A percentile compares a stretch with the other conserved stretches of the same genome.
Conservation (phyloP, 139 green algal genomes). For the Micractinium sp. region DNA sequence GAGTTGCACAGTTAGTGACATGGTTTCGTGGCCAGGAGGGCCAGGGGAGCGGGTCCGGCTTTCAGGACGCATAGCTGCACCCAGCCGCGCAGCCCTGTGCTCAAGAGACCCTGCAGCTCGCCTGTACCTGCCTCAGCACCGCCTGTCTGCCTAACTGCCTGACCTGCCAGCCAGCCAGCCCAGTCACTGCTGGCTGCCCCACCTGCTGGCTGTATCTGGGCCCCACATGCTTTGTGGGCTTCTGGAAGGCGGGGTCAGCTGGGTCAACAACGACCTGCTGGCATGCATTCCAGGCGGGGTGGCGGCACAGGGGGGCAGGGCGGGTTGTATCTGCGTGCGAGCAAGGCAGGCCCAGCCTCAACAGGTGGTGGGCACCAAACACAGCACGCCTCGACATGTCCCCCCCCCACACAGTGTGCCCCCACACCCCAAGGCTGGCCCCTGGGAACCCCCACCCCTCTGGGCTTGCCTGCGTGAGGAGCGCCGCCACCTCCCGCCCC, state of each 20-base stretch:
- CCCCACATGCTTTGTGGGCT: constrained; percentile 46
- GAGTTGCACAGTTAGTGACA: too few relatives aligned
- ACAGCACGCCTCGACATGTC: background rate
- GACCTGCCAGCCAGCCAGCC: background rate
- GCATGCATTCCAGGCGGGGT: background rate
- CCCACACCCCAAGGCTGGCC: too few relatives aligned
- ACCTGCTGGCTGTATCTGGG: constrained; percentile 31
- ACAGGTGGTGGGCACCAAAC: background rate
- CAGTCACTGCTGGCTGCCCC: background rate
- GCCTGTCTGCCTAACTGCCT: too few relatives aligned
- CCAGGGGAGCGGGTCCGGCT: too few relatives aligned
- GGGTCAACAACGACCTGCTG: constrained; percentile 38
- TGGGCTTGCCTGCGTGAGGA: constrained; percentile 38
- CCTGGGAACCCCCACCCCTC: background rate
- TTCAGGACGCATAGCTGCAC: too few relatives aligned
- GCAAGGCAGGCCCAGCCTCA: too few relatives aligned
- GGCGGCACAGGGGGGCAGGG: too few relatives aligned
- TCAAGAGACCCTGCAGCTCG: too few relatives aligned
- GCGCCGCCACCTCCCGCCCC: constrained; percentile 30
- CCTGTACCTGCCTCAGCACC: too few relatives aligned
- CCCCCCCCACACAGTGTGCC: background rate
- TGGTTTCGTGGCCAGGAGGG: too few relatives aligned
- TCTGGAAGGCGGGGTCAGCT: constrained; percentile 40
- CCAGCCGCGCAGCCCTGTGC: too few relatives aligned
- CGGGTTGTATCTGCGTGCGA: too few relatives aligned